phyloP scores from a whole-genome alignment of 768 basidiomycete genomes.

The Panaeolus papilionaceus region DNA sequence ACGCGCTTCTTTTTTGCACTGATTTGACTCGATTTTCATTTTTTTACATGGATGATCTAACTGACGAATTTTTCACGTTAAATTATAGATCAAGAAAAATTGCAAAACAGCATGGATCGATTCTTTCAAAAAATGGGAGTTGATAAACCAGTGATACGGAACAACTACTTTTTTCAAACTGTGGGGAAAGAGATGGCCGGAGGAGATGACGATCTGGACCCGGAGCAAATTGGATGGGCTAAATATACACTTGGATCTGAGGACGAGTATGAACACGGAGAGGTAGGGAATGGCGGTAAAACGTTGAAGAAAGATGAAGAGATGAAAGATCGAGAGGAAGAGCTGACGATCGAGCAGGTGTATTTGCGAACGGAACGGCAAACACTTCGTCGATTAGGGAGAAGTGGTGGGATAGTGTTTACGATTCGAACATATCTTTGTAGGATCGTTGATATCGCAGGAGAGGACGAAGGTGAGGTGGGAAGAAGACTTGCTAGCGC shows the following conservation, averaged over 20 bases:
- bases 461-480: slow-evolving; percentile 39
- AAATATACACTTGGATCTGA: slow-evolving; percentile 60
- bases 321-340: not conserved
- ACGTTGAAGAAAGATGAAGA: not conserved
- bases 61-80: not conserved
- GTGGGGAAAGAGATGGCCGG: slow-evolving; percentile 26
- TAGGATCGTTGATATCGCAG: slow-evolving; percentile 54
- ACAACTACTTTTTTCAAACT: slow-evolving; percentile 63
- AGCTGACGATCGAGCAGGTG: slow-evolving; percentile 48
- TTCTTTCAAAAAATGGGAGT: slow-evolving; percentile 73
- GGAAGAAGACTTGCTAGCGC: slow-evolving; percentile 68
- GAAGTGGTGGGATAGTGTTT: slow-evolving; percentile 70
- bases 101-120: slow-evolving; percentile 68
- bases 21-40: not conserved
- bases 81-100: slow-evolving; percentile 59
- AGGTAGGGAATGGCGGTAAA: slow-evolving; percentile 14
- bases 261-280: slow-evolving; percentile 42
- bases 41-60: not conserved
- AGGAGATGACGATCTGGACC: slow-evolving; percentile 46
- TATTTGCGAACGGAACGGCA: slow-evolving; percentile 70
- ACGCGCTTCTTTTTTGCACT: slow-evolving; percentile 1
- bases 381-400: slow-evolving; percentile 66
- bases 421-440: slow-evolving; percentile 72
- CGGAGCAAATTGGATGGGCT: slow-evolving; percentile 73
- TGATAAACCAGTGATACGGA: slow-evolving; percentile 73